Conservation (phyloP, 768 basidiomycete genomes). For the Lactarius akahatsu region DNA sequence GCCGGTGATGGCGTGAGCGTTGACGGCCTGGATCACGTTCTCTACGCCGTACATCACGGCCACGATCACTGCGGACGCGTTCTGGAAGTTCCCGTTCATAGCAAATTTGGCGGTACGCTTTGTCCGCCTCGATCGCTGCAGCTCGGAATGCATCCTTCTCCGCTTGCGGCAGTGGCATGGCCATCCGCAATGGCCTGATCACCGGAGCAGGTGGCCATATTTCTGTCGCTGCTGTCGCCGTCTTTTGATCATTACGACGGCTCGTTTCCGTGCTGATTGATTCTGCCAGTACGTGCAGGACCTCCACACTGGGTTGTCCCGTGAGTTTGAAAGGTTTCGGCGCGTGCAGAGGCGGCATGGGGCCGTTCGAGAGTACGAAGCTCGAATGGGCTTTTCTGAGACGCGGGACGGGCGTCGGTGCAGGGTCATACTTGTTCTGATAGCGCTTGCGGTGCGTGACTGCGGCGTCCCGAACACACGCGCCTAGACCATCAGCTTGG, state of each 20-base stretch:
- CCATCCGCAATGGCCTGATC: slow-evolving; percentile 3
- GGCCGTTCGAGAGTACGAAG: slow-evolving; percentile 5
- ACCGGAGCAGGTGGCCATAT: slow-evolving; percentile 20
- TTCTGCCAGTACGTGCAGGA: background rate
- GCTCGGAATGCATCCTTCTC: slow-evolving; percentile 10
- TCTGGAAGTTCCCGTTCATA: slow-evolving; percentile 12
- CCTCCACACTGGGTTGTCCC: slow-evolving; percentile 4
- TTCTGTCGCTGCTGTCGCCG: background rate
- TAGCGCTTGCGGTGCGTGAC: background rate
- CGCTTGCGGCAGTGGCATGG: background rate
- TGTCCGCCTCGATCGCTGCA: slow-evolving; percentile 13
- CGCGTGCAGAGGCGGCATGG: slow-evolving; percentile 4
- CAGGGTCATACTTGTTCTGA: background rate
- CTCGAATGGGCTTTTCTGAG: slow-evolving; percentile 24
- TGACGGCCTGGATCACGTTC: slow-evolving; percentile 11
- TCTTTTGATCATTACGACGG: background rate
- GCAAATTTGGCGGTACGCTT: background rate
- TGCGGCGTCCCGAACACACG: slow-evolving; percentile 8
- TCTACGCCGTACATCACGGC: background rate
- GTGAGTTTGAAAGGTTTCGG: slow-evolving; percentile 13
- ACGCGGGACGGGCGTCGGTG: background rate
- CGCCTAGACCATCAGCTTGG: background rate
- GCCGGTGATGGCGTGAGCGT: slow-evolving; percentile 17
- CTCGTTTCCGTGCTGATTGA: background rate
- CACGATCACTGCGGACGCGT: slow-evolving; percentile 5